These are phyloP conservation scores for Cyberlindnera xylosilytica DNA, from an alignment of 805 yeast genomes.

Conservation along the genomic window DNA sequence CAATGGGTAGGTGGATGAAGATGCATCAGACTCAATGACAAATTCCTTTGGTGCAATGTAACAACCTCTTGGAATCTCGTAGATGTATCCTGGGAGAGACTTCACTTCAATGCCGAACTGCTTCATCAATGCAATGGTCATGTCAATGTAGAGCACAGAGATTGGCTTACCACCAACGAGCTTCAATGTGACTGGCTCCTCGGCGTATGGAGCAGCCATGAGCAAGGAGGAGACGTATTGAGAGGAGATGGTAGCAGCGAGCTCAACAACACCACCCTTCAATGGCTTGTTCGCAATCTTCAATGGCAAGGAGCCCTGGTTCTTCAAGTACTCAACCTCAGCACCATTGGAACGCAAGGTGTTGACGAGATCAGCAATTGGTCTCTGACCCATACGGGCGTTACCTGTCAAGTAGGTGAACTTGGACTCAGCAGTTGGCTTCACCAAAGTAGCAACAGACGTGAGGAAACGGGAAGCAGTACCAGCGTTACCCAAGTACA, in stretches of 20 bases:
- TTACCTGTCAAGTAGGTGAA: slow-evolving; percentile 82
- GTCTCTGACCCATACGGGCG: slow-evolving; percentile 95
- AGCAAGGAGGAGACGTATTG: slow-evolving; percentile 94
- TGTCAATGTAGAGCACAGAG: slow-evolving; percentile 91
- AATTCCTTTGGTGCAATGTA: slow-evolving; percentile 82
- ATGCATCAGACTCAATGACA: slow-evolving; percentile 93
- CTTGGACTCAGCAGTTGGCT: slow-evolving; percentile 39
- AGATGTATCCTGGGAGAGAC: slow-evolving; percentile 77
- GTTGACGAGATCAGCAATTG: slow-evolving; percentile 93
- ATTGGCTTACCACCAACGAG: slow-evolving; percentile 96
- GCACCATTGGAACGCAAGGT: slow-evolving; percentile 84
- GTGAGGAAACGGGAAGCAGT: slow-evolving; percentile 95
- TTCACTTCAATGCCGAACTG: slow-evolving; percentile 80
- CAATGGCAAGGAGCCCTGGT: slow-evolving; percentile 82
- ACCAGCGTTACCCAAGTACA: slow-evolving; percentile 96
- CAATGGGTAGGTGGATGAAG: slow-evolving; percentile 95
- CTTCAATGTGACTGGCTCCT: slow-evolving; percentile 79
- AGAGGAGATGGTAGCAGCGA: slow-evolving; percentile 94
- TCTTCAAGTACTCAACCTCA: slow-evolving; percentile 64
- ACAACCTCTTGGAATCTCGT: slow-evolving; percentile 81
- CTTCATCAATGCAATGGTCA: slow-evolving; percentile 96
- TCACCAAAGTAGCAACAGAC: slow-evolving; percentile 84
- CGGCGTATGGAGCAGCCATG: slow-evolving; percentile 97
- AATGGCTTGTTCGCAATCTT: slow-evolving; percentile 70
- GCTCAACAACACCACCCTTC: slow-evolving; percentile 87